Base-by-base conservation (phyloP, 306 rosid genomes). In the Cucumis melo region DNA sequence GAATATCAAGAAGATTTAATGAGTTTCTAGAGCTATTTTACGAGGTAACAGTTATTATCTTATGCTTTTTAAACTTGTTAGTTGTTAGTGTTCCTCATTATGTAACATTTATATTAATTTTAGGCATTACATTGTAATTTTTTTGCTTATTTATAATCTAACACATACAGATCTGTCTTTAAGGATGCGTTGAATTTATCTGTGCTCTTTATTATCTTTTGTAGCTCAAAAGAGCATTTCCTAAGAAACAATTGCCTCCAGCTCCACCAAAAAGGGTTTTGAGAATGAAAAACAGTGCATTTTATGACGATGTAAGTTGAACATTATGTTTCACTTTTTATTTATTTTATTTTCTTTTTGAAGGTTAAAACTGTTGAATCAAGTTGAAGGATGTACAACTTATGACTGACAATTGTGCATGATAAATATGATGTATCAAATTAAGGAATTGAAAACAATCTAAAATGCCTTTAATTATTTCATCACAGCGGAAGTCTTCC, bases 251-350 rank as follows among this genome's bases (percentile, higher is more conserved):
- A 70, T 60, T 91, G 78, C 95, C 98, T 63, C 83, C 86, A 23
- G 85, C 96, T 82, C 98, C 98, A 63, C 86, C 96, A 7, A 94
- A 85, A 84, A 91, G 67, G 83, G 78, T 89, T 41, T 78, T 90
- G 87, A 90, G 90, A 80, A 76, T 77, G 74, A 91, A 82, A 85
- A 87, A 82, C 77, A 79, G 53, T 16, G 64, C 86, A n/a, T 80
- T 80, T 71, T 81, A 89, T 84, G 97, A 91, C 82, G 91, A 91
- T 88, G 98, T 93, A 80, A 73, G 72, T 76, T 58, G 81, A 64
- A 57, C 70, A 58, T 73, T 27, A 51, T 56, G 80, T 63, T 75
- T 68, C 74, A 78, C 60, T 60, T 77, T 15, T 65, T 55, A 23
- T 68, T 10, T 65, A 19, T 65, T n/a, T 9, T 15, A 38, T 5